Evolutionary conservation across 2,329 filamentous ascomycete species (phyloP).

Genomic region (Colletotrichum higginsianum): DNA sequence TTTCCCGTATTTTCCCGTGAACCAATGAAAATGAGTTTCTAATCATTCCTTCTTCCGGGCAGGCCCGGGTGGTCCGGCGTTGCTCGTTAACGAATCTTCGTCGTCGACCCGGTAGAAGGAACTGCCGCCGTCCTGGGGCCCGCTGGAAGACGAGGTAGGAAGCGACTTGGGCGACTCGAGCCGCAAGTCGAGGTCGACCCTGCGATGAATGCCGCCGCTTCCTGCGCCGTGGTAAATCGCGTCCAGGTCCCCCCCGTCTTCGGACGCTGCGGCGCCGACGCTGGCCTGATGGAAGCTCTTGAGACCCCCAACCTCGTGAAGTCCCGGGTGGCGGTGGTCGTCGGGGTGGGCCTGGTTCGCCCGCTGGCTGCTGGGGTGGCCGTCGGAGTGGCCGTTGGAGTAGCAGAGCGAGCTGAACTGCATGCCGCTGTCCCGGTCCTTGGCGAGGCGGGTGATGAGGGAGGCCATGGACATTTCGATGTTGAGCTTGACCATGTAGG

Average conservation of each 20-base stretch:
- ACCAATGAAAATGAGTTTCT: too few relatives aligned
- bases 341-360: background rate
- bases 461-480: conserved; percentile 70
- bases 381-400: conserved; percentile 7
- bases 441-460: conserved; percentile 58
- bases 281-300: conserved; percentile 17
- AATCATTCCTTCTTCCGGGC: conserved; percentile 3
- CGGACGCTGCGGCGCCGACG: background rate
- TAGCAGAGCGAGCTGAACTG: conserved; percentile 37
- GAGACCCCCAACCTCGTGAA: conserved; percentile 4
- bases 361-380: background rate
- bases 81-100: conserved; percentile 28
- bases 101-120: conserved; percentile 33
- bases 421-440: conserved; percentile 32
- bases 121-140: conserved; percentile 14
- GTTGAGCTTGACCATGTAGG: conserved; percentile 68
- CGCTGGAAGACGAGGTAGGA: background rate
- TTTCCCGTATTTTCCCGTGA: background rate
- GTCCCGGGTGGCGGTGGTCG: background rate
- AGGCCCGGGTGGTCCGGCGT: conserved; percentile 16
- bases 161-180: conserved; percentile 11
- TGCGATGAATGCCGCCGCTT: conserved; percentile 12
- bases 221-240: background rate
- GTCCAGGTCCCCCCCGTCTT: background rate
- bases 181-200: conserved; percentile 29